Base-by-base conservation (phyloP, 306 rosid species). In the Sindora glabra region DNA sequence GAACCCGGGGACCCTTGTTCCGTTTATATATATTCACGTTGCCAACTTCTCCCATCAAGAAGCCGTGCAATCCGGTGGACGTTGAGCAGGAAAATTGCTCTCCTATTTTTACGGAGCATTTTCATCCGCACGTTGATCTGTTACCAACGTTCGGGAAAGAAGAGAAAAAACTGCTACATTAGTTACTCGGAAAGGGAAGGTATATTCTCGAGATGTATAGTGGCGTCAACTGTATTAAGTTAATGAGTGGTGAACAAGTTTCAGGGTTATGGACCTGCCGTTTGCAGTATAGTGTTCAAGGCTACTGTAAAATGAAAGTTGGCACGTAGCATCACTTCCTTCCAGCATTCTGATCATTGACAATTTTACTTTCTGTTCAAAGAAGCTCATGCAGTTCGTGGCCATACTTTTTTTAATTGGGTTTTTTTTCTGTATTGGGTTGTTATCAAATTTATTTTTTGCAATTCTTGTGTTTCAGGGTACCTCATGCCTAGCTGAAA, bases 401-500 rank as follows among this genome's bases (percentile, higher is more conserved):
- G 18, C 46, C 13, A 25, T 5, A 18, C 10, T 29, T 15, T 19
- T 22, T 51, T 32, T 13, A 15, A 6, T 52, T 40, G 59, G 42
- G 41, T n/a, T 17, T 7, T 47, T 44, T 3, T 29, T 36, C 14
- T 67, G 16, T 55, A 64, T 57, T 37, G 11, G 45, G 9, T 1
- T 8, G 16, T 40, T 50, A 18, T 47, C 41, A 26, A 34, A 34
- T n/a, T 2, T 6, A 24, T 2, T 23, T 17, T 23, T 24, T 69
- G 30, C 40, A 27, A 23, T 39, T 39, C 34, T 15, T n/a, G 68
- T 61, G 65, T 62, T 50, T 73, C 77, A 60, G 78, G 71, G 64
- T 44, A 38, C 65, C 24, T 39, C 71, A 5, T 23, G 34, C 23
- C 55, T 27, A 51, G 63, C 39, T 23, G 26, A 64, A 59, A 75